Conservation (phyloP, 306 rosid species). For the Lupinus albus region DNA sequence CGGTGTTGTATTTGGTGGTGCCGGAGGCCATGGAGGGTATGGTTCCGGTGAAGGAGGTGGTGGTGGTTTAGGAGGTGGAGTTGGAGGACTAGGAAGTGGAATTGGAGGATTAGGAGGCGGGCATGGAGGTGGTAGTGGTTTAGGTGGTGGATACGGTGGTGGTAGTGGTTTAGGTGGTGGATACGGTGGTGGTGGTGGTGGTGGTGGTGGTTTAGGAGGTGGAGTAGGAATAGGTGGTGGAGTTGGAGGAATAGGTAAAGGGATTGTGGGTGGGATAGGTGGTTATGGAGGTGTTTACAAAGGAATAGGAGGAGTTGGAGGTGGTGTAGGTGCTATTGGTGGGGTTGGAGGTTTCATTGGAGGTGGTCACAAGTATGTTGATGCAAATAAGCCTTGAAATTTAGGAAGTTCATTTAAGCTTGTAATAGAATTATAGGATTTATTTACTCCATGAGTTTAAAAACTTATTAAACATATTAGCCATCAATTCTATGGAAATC, state of each 20-base stretch:
- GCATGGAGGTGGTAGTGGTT: conserved; percentile 27
- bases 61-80: conserved; percentile 27
- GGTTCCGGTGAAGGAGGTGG: background rate
- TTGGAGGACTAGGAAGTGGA: too few relatives aligned
- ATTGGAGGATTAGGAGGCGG: too few relatives aligned
- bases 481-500: too few relatives aligned
- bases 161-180: too few relatives aligned
- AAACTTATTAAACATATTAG: background rate
- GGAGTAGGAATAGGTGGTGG: conserved; percentile 27
- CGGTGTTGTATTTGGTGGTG: background rate
- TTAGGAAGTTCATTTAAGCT: background rate
- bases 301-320: conserved; percentile 44
- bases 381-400: conserved; percentile 43
- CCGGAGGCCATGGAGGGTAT: background rate
- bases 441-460: conserved; percentile 24
- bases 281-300: conserved; percentile 30
- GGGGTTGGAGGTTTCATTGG: conserved; percentile 37
- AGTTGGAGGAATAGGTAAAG: background rate
- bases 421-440: background rate
- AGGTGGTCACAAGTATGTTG: conserved; percentile 31
- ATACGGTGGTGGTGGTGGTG: conserved; percentile 13
- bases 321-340: conserved; percentile 37
- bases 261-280: conserved; percentile 39
- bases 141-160: conserved; percentile 43
- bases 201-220: conserved; percentile 32